Evolutionary conservation across 2,329 filamentous ascomycete species (phyloP).

Genomic region (Botrytis fabae): DNA sequence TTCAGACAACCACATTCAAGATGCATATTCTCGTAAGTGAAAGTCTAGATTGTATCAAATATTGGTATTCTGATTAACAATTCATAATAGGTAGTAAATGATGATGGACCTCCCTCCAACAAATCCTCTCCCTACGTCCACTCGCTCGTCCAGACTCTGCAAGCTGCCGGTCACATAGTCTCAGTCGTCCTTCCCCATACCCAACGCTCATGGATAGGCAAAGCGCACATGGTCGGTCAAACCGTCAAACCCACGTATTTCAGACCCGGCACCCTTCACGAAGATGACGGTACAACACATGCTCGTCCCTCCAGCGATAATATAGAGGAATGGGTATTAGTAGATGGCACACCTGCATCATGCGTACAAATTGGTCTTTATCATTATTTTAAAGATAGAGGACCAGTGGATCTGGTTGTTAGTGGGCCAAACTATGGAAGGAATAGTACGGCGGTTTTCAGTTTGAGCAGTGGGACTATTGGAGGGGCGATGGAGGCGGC

Average conservation of each 20-base stretch:
- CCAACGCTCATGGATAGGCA: slow-evolving; percentile 97
- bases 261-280: slow-evolving; percentile 61
- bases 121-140: slow-evolving; percentile 80
- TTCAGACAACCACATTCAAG: slow-evolving; percentile 22
- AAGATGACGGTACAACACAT: slow-evolving; percentile 68
- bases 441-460: slow-evolving; percentile 79
- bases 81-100: slow-evolving; percentile 59
- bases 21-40: slow-evolving; percentile 54
- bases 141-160: slow-evolving; percentile 68
- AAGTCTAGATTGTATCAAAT: not conserved
- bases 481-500: slow-evolving; percentile 78
- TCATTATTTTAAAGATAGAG: slow-evolving; percentile 73
- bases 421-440: slow-evolving; percentile 82
- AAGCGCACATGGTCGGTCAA: slow-evolving; percentile 93
- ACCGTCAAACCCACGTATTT: slow-evolving; percentile 84
- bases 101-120: slow-evolving; percentile 77
- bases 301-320: slow-evolving; percentile 53
- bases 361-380: slow-evolving; percentile 81
- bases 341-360: slow-evolving; percentile 78
- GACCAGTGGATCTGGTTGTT: slow-evolving; percentile 73
- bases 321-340: slow-evolving; percentile 76
- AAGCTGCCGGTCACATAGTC: slow-evolving; percentile 77
- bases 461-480: slow-evolving; percentile 73
- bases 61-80: not conserved
- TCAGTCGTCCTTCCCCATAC: slow-evolving; percentile 88